Percentiles rank a stretch among this genome's conserved stretches.
These are phyloP conservation scores for Saccharomyces hybrid DNA, from an alignment of 1,139 yeast genomes.

Conservation along the genomic window DNA sequence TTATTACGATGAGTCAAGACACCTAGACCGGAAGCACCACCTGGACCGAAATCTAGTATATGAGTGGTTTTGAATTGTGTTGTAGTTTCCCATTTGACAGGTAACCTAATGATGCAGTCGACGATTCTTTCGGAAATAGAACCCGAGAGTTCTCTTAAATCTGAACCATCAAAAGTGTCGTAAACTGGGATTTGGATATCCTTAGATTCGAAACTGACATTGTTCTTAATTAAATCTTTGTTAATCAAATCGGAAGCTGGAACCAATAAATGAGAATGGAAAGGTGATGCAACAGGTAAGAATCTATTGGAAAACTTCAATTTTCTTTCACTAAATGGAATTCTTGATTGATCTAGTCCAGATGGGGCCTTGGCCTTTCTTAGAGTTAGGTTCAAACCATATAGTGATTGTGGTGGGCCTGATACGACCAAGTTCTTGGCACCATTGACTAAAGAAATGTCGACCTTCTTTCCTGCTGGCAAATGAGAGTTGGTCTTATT, in stretches of 20 bases:
- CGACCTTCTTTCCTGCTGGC: constrained; percentile 85
- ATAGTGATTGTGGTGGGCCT: constrained; percentile 98
- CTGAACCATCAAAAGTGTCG: constrained; percentile 82
- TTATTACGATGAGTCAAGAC: constrained; percentile 92
- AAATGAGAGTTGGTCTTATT: constrained; percentile 86
- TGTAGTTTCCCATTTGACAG: constrained; percentile 92
- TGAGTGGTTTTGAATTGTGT: constrained; percentile 78
- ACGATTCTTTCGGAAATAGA: constrained; percentile 60
- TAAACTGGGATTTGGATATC: constrained; percentile 75
- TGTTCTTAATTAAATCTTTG: constrained; percentile 53
- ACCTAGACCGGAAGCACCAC: constrained; percentile 96
- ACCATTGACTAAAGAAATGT: constrained; percentile 86
- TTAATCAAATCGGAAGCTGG: constrained; percentile 62
- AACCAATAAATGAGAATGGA: constrained; percentile 81
- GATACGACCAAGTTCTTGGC: constrained; percentile 91
- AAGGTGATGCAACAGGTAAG: constrained; percentile 92
- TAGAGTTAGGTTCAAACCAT: constrained; percentile 85
- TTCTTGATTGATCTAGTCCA: constrained; percentile 90
- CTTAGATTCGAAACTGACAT: constrained; percentile 47
- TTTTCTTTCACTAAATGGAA: constrained; percentile 89
- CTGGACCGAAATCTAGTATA: constrained; percentile 95
- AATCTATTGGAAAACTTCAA: constrained; percentile 87
- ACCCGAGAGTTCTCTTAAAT: constrained; percentile 49
- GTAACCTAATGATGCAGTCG: constrained; percentile 75
- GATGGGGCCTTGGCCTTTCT: constrained; percentile 93